Conservation (phyloP, 257 asterid species). For the Scutellaria baicalensis region DNA sequence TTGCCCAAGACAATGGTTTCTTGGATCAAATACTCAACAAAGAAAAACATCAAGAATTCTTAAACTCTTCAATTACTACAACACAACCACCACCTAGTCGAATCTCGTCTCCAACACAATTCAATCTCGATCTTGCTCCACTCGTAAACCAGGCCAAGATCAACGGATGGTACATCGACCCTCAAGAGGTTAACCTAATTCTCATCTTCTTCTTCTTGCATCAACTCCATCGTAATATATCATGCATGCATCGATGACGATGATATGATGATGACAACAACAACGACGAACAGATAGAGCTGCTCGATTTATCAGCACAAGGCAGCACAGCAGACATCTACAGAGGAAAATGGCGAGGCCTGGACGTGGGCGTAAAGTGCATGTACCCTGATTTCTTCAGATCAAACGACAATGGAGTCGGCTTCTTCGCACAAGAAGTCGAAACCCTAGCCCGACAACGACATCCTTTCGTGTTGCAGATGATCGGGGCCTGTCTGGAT, state of each 20-base stretch:
- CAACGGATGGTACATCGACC: conserved; percentile 67
- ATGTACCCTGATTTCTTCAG: conserved; percentile 55
- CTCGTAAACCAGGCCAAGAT: conserved; percentile 43
- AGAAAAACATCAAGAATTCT: conserved; percentile 19
- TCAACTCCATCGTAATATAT: too few relatives aligned
- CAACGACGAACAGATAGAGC: conserved; percentile 47
- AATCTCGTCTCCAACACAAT: conserved; percentile 18
- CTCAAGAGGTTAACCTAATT: conserved; percentile 53
- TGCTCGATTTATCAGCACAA: conserved; percentile 46
- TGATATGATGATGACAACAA: not conserved
- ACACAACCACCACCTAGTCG: conserved; percentile 5
- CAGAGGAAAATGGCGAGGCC: conserved; percentile 67
- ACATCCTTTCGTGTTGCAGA: conserved; percentile 65
- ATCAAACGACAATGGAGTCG: conserved; percentile 49
- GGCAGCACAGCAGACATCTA: conserved; percentile 70
- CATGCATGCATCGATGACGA: too few relatives aligned
- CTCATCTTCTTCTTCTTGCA: not conserved
- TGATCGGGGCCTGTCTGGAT: conserved; percentile 63
- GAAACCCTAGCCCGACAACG: conserved; percentile 62
- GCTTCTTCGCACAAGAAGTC: conserved; percentile 66
- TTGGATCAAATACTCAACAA: conserved; percentile 42
- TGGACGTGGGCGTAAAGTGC: conserved; percentile 63
- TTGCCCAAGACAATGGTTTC: conserved; percentile 71
- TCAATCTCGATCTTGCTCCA: conserved; percentile 30
- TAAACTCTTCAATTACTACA: not conserved